These are phyloP conservation scores for Nematocida major DNA, from an alignment of 371 early-diverging fungal species.

Conservation along the genomic window DNA sequence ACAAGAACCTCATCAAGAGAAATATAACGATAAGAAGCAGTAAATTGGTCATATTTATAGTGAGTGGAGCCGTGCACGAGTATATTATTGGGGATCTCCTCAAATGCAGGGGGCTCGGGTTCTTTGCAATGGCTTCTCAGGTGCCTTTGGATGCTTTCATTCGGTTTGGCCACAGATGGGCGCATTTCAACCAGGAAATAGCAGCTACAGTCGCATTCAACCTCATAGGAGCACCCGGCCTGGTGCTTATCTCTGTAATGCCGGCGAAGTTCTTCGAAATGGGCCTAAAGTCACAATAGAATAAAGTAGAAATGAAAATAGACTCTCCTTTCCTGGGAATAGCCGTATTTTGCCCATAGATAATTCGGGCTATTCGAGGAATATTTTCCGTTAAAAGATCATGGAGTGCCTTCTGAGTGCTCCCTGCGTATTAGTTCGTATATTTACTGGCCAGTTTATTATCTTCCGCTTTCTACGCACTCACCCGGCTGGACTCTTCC, in stretches of 20 bases:
- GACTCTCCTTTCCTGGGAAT: not conserved
- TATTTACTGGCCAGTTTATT: not conserved
- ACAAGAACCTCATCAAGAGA: slow-evolving; percentile 72
- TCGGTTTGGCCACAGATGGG: slow-evolving; percentile 15
- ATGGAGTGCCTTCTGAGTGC: not conserved
- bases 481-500: not conserved
- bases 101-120: slow-evolving; percentile 72
- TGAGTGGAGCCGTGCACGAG: slow-evolving; percentile 79
- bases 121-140: slow-evolving; percentile 79
- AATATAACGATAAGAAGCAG: slow-evolving; percentile 71
- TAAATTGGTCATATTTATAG: slow-evolving; percentile 73
- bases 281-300: not conserved
- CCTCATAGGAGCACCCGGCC: slow-evolving; percentile 28
- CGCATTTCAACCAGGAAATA: not conserved
- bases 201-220: slow-evolving; percentile 25
- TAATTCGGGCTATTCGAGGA: no score
- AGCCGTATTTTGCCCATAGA: no score
- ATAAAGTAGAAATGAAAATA: not conserved
- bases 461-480: not conserved
- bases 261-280: not conserved
- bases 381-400: no score
- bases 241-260: slow-evolving; percentile 9
- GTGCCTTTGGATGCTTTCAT: slow-evolving; percentile 74
- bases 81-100: slow-evolving; percentile 73
- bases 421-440: not conserved